Percentiles rank a stretch among this genome's conserved stretches.
Evolutionary conservation across 805 yeast genomes (phyloP).

Genomic region (Lachancea meyersii): DNA sequence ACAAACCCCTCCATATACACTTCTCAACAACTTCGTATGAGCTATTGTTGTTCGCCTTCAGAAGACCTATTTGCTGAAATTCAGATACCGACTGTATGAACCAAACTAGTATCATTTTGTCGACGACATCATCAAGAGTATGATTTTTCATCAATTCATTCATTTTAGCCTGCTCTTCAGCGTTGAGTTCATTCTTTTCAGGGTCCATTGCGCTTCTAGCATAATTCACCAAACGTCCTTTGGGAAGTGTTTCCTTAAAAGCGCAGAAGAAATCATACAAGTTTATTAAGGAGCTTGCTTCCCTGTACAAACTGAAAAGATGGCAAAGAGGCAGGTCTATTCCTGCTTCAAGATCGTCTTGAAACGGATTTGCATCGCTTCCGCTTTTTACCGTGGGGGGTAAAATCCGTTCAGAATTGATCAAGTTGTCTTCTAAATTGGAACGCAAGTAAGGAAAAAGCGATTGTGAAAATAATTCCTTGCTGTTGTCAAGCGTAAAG

Average conservation of each 20-base stretch:
- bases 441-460: constrained; percentile 29
- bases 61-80: constrained; percentile 59
- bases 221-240: constrained; percentile 17
- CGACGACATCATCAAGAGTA: constrained; percentile 45
- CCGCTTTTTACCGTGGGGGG: constrained; percentile 12
- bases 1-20: constrained; percentile 32
- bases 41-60: constrained; percentile 48
- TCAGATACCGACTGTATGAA: constrained; percentile 72
- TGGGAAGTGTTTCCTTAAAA: constrained; percentile 47
- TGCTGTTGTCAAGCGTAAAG: constrained; percentile 30
- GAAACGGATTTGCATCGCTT: constrained; percentile 14
- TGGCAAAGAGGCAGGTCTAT: constrained; percentile 50
- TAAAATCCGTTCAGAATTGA: constrained; percentile 28
- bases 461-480: constrained; percentile 28
- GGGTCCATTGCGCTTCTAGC: constrained; percentile 9
- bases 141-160: constrained; percentile 21
- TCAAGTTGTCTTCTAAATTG: constrained; percentile 29
- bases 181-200: constrained; percentile 15
- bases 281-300: constrained; percentile 65
- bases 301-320: constrained; percentile 66
- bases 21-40: constrained; percentile 29
- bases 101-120: constrained; percentile 57
- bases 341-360: constrained; percentile 28
- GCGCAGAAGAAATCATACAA: constrained; percentile 61
- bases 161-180: constrained; percentile 24